Base-by-base conservation (phyloP, 2,329 filamentous ascomycete species). In the Hawksworthiomyces lignivorus region DNA sequence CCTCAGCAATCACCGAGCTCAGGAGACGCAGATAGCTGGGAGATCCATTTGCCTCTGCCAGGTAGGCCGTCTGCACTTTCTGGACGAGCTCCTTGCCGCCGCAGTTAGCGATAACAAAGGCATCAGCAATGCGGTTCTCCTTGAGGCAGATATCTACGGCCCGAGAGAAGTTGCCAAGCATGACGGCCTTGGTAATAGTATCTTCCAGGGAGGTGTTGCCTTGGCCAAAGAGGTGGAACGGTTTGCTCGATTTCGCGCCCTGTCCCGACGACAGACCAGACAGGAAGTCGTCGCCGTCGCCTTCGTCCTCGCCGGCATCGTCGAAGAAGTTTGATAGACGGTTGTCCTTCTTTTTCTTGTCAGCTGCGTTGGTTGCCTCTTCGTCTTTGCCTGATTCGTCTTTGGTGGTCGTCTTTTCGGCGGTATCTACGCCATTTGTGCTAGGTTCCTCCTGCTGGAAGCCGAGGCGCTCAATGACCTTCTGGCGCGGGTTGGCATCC, bases 61-160 rank as follows among this genome's bases (percentile, higher is more conserved):
- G 79, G 59, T 98, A 98, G 11, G 88, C 81, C 47, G 84, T 75
- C 62, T 97, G 92, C 5, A 90, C 90, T 68, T 94, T 96, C 55
- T 95, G 87, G 32, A 97, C 83, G 46, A 94, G 84, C 51, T 88
- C 84, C 59, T 94, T 87, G 36, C 90, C 92, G 45, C 92, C 89
- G 55, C 89, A 97, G 55, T 97, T 95, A 35, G 94, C 92, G 58
- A 98, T 90, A 69, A 98, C 87, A 64, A 98, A 95, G 29, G 92
- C 92, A 65, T 98, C 92, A 0, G 92, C 92, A 59, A 97, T 80
- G 40, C 89, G 81, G 50, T 94, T 81, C 61, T 96, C 87, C 55
- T 86, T 81, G 14, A 98, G 67, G 54, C 88, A 95, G 39, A 95
- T 78, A 43, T 94, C 85, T 44, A 94, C 82, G 15, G 92, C 92